A percentile compares a stretch with the other conserved stretches of the same genome.
Conservation (phyloP, 139 green algal genomes). For the Chlamydomonas eustigma region DNA sequence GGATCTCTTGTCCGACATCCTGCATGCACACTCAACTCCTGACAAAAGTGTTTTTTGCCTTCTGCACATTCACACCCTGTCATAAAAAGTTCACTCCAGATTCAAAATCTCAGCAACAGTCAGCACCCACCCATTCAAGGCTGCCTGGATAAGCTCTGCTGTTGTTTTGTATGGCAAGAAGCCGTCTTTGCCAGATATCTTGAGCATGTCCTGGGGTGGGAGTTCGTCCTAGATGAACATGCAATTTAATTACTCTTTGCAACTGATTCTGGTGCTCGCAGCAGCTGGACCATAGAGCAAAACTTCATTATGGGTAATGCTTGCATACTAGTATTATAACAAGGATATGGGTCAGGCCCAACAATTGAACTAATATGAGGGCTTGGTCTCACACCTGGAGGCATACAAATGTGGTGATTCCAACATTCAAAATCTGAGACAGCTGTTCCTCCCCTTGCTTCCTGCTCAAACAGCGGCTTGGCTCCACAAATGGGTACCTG, state of each 20-base stretch:
- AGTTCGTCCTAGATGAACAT: conserved; percentile 62
- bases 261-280: neutral
- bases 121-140: conserved; percentile 27
- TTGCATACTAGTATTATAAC: too few species aligned
- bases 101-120: neutral
- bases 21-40: too few species aligned
- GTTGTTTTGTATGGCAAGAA: conserved; percentile 80
- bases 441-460: conserved; percentile 68
- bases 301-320: too few species aligned
- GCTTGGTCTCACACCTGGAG: too few species aligned
- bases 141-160: conserved; percentile 55
- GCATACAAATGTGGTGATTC: conserved; percentile 72
- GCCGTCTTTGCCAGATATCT: conserved; percentile 62
- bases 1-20: too few species aligned
- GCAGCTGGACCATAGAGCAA: too few species aligned
- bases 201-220: conserved; percentile 65
- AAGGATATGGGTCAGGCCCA: too few species aligned
- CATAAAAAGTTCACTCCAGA: too few species aligned
- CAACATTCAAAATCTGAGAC: conserved; percentile 52
- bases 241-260: conserved; percentile 11
- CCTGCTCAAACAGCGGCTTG: conserved; percentile 47
- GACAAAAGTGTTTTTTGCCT: too few species aligned
- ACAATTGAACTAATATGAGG: too few species aligned
- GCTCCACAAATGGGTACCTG: conserved; percentile 81
- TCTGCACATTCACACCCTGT: too few species aligned